These are phyloP conservation scores for Nakaseomyces glabratus DNA, from an alignment of 1,139 yeast genomes.

Conservation along the genomic window DNA sequence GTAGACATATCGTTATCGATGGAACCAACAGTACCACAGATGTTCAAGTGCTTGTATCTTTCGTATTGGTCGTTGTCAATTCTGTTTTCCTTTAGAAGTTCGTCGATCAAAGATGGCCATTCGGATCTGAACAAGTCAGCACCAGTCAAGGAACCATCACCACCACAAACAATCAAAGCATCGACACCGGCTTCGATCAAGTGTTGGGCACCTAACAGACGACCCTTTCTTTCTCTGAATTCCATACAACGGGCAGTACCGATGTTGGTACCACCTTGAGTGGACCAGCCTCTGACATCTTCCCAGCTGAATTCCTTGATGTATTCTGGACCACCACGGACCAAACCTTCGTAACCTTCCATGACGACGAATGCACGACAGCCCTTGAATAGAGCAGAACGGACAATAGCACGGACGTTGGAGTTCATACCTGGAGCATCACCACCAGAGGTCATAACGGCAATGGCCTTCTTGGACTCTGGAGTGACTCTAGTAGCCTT, in stretches of 20 bases:
- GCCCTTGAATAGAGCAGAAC: constrained; percentile 80
- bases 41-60: constrained; percentile 65
- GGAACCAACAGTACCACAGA: constrained; percentile 93
- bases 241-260: constrained; percentile 92
- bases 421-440: constrained; percentile 98
- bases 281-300: constrained; percentile 85
- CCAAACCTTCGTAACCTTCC: constrained; percentile 94
- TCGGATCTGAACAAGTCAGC: constrained; percentile 90
- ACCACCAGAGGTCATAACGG: constrained; percentile 97
- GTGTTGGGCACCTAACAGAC: constrained; percentile 74
- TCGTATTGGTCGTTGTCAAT: constrained; percentile 49
- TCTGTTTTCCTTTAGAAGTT: constrained; percentile 47
- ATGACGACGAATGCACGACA: constrained; percentile 90
- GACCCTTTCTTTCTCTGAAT: constrained; percentile 76
- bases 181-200: constrained; percentile 85
- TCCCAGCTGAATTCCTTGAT: constrained; percentile 80
- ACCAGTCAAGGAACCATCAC: constrained; percentile 96
- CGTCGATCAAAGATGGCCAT: constrained; percentile 81
- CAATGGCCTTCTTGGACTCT: constrained; percentile 40
- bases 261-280: constrained; percentile 89
- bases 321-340: constrained; percentile 60
- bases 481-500: constrained; percentile 8
- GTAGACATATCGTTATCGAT: constrained; percentile 96
- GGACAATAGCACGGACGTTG: constrained; percentile 73
- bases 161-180: constrained; percentile 96